Conservation (phyloP, 352 stramenopile species). For the Phytophthora palmivora region DNA sequence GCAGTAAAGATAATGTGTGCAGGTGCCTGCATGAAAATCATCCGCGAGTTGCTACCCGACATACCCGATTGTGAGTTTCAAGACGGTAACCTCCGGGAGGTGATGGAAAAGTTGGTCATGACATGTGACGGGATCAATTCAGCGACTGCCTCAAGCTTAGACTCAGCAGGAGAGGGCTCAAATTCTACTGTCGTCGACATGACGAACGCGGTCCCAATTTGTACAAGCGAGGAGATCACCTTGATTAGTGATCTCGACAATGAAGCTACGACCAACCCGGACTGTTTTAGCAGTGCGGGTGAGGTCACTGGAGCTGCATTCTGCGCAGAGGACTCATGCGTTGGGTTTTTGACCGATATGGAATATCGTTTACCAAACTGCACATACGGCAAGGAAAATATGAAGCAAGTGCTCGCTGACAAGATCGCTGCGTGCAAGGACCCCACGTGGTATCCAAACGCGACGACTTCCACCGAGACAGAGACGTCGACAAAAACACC, state of each 20-base stretch:
- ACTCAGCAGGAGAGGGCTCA: neutral
- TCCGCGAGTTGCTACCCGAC: slow-evolving; percentile 13
- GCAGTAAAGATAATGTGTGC: slow-evolving; percentile 10
- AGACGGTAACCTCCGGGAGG: slow-evolving; percentile 18
- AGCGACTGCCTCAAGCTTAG: neutral
- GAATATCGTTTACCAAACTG: slow-evolving; percentile 17
- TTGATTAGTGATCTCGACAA: slow-evolving; percentile 7
- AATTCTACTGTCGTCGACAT: neutral
- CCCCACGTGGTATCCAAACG: neutral
- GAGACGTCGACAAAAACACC: neutral
- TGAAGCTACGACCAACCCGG: slow-evolving; percentile 7
- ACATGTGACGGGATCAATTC: slow-evolving; percentile 5
- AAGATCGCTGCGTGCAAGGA: slow-evolving; percentile 9
- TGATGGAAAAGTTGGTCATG: slow-evolving; percentile 1
- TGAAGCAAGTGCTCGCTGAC: slow-evolving; percentile 17
- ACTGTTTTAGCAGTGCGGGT: slow-evolving; percentile 23
- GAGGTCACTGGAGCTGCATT: neutral
- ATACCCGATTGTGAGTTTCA: slow-evolving; percentile 24
- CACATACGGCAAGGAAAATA: slow-evolving; percentile 19
- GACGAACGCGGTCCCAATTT: slow-evolving; percentile 1
- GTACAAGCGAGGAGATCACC: slow-evolving; percentile 2
- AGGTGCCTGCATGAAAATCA: slow-evolving; percentile 16
- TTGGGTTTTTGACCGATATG: slow-evolving; percentile 14
- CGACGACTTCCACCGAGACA: neutral
- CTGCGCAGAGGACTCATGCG: slow-evolving; percentile 15